Evolutionary conservation across 805 yeast species (phyloP), one percentile per base, ranked within the genome.

Genomic region (Kuraishia floccosa): DNA sequence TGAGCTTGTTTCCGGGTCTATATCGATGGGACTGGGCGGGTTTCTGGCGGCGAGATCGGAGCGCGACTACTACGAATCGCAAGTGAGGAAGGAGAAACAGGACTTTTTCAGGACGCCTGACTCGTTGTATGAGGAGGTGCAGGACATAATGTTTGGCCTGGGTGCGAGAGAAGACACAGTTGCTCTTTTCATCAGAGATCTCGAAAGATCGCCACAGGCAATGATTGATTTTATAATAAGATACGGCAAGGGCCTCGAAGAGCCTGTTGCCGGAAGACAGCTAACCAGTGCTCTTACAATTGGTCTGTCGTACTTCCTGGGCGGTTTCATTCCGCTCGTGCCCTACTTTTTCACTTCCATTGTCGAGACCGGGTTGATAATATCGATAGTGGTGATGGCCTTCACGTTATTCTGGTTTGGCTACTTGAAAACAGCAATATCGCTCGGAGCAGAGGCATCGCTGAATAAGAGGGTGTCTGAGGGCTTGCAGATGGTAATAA

Each of bases 1-100:
- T 7, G 98, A 89, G 61, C 72, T 89, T 42, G 93, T 89, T 3
- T 82, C 95, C 5, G 98, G 98, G 30, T 94, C 97, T 27, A 87
- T 89, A 32, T 81, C 94, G 18, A 89, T 89, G 98, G 97, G 98
- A 6, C 71, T 89, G 33, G 98, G 98, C 35, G 98, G 98, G 19
- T 89, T 72, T 54, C 64, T 89, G 34, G 98, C 97, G 19, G 98
- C 98, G 26, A 80, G 79, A 52, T 75, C 87, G 10, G 98, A 89
- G 58, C 58, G 66, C 16, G 89, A 81, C 49, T 81, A 74, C 52
- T 81, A 79, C 52, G 62, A 65, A 31, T 67, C 78, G 14, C 84
- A 79, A 51, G 87, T 80, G 27, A 72, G 69, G 42, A 64, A 69
- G 44, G 91, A 82, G 49, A 80, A 78, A 47, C 64, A 68, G 44